Evolutionary conservation across 345 rosid species (phyloP).

Genomic region (Pistacia integerrima): DNA sequence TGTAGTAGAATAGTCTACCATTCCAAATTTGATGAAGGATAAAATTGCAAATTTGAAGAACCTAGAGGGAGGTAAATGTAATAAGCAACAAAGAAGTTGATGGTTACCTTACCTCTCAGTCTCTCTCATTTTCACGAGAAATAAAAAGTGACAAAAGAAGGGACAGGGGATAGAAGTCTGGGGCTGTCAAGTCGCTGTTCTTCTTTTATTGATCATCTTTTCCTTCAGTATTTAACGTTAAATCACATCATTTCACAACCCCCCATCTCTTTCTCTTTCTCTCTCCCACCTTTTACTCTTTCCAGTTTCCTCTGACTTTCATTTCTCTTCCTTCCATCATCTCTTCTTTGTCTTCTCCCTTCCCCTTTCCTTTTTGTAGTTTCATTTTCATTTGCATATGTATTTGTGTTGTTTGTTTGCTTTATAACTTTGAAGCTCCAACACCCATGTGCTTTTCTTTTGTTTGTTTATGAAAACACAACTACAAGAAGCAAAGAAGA

Average conservation of each 20-base stretch:
- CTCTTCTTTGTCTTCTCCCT: not conserved
- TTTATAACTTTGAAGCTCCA: constrained; percentile 22
- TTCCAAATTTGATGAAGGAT: too few species aligned
- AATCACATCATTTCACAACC: constrained; percentile 55
- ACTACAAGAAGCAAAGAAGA: not conserved
- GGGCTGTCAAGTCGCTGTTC: constrained; percentile 63
- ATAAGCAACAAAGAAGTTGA: too few species aligned
- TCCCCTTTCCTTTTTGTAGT: not conserved
- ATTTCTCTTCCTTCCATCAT: not conserved
- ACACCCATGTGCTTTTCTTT: constrained; percentile 38
- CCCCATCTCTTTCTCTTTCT: not conserved
- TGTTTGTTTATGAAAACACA: constrained; percentile 25
- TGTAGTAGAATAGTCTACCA: too few species aligned
- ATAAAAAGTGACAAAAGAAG: constrained; percentile 9
- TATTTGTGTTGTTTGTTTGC: too few species aligned
- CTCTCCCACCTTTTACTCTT: not conserved
- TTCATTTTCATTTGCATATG: too few species aligned
- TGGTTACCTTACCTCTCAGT: too few species aligned
- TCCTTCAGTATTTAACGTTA: constrained; percentile 46
- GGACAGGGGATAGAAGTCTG: constrained; percentile 32
- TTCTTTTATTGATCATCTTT: constrained; percentile 27
- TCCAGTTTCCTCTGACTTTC: not conserved
- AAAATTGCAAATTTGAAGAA: not conserved
- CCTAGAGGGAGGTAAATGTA: not conserved
- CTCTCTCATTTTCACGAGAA: constrained; percentile 1